phyloP scores from a whole-genome alignment of 73 alveolate species.

The Blepharisma stoltei region DNA sequence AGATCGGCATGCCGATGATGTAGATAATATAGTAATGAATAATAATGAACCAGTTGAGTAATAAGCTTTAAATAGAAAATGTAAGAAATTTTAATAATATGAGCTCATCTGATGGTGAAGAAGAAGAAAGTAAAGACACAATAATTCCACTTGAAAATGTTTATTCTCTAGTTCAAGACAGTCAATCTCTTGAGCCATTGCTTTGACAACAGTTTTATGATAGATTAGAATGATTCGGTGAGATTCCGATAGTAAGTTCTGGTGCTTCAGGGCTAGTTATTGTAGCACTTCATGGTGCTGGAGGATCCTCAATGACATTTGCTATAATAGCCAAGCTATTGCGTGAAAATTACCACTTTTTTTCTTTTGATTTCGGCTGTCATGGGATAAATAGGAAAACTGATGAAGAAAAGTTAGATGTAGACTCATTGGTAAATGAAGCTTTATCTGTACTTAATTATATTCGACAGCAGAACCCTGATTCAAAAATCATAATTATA shows the following conservation, averaged over 20 bases:
- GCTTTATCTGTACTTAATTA: slow-evolving; percentile 68
- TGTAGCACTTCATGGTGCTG: slow-evolving; percentile 97
- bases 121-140: no score
- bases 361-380: slow-evolving; percentile 90
- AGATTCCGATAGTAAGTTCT: slow-evolving; percentile 74
- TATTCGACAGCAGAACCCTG: slow-evolving; percentile 48
- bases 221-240: no score
- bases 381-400: slow-evolving; percentile 67
- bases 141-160: no score
- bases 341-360: slow-evolving; percentile 65
- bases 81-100: no score
- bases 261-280: slow-evolving; percentile 90
- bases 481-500: slow-evolving; percentile 41
- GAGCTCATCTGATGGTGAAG: no score
- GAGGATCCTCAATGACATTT: slow-evolving; percentile 91
- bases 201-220: no score
- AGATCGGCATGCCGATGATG: no score
- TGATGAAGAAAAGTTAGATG: slow-evolving; percentile 58
- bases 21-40: no score
- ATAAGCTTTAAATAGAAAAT: no score
- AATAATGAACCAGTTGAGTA: no score
- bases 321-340: slow-evolving; percentile 83
- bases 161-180: no score
- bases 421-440: slow-evolving; percentile 70
- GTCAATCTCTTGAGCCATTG: no score